A percentile compares a stretch with the other conserved stretches of the same genome.
Conservation (phyloP, 2,329 filamentous ascomycete genomes). For the Drechslerella coelobrocha region DNA sequence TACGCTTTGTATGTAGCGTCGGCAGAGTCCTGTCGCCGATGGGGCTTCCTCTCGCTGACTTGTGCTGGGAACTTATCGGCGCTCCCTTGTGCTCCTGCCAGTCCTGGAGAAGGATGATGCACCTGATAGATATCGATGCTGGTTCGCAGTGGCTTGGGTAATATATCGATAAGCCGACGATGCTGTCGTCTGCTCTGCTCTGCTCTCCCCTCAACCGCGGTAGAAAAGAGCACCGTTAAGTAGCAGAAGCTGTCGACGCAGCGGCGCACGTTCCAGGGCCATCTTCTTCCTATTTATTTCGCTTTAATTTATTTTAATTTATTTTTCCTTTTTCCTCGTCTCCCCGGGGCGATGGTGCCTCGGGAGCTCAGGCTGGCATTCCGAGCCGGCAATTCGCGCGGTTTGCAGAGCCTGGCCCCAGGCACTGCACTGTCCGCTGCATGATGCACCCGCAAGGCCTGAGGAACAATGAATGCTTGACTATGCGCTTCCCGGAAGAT, state of each 20-base stretch:
- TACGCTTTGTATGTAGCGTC: background rate
- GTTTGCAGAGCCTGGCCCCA: background rate
- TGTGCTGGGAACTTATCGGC: background rate
- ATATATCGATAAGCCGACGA: constrained; percentile 20
- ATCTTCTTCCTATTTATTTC: background rate
- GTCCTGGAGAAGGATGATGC: constrained; percentile 20
- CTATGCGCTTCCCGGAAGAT: background rate
- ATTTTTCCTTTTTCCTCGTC: constrained; percentile 7
- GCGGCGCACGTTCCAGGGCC: background rate
- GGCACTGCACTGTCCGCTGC: background rate
- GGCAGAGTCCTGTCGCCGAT: background rate
- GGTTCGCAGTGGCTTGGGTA: background rate
- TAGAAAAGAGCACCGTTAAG: background rate
- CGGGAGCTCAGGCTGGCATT: constrained; percentile 45
- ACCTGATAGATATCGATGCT: background rate
- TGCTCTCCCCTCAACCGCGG: background rate
- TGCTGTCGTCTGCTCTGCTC: background rate
- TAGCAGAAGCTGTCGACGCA: background rate
- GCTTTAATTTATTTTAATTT: background rate
- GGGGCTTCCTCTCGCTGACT: constrained; percentile 1
- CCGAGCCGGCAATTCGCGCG: constrained; percentile 39
- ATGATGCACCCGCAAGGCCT: too few relatives aligned
- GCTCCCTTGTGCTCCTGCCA: constrained; percentile 12
- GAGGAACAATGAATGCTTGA: too few relatives aligned
- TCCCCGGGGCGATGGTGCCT: constrained; percentile 16